Percentiles rank a stretch among this genome's conserved stretches.
These are phyloP conservation scores for Gloeopeniophorella convolvens DNA, from an alignment of 768 basidiomycete species.

Conservation along the genomic window DNA sequence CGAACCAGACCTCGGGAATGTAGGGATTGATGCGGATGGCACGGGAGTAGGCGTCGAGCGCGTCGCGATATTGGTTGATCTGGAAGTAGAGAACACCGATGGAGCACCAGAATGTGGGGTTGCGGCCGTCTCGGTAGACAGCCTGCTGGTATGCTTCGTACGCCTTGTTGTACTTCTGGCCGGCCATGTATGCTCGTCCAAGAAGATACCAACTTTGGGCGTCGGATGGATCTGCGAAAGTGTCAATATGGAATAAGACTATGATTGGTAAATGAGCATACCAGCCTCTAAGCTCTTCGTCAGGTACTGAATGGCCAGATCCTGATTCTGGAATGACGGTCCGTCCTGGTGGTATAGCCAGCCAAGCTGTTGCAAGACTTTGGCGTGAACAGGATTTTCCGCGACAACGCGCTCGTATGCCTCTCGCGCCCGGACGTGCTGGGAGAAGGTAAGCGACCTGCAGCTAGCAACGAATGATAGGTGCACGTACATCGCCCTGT, in stretches of 20 bases:
- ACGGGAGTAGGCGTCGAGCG: slow-evolving; percentile 96
- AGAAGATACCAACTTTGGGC: slow-evolving; percentile 99
- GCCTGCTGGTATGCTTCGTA: slow-evolving; percentile 99
- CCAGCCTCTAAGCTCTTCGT: slow-evolving; percentile 95
- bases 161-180: slow-evolving; percentile 98
- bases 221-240: slow-evolving; percentile 74
- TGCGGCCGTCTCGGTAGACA: slow-evolving; percentile 96
- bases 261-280: slow-evolving; percentile 32
- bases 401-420: slow-evolving; percentile 93
- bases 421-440: slow-evolving; percentile 88
- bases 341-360: slow-evolving; percentile 97
- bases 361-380: slow-evolving; percentile 95
- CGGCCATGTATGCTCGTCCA: slow-evolving; percentile 97
- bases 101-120: slow-evolving; percentile 99
- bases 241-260: slow-evolving; percentile 2
- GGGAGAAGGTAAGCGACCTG: slow-evolving; percentile 20
- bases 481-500: slow-evolving; percentile 76
- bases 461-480: neutral
- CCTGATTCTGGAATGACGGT: slow-evolving; percentile 93
- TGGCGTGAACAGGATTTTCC: slow-evolving; percentile 92
- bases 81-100: slow-evolving; percentile 99
- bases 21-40: slow-evolving; percentile 99
- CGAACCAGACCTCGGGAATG: slow-evolving; percentile 94
- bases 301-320: slow-evolving; percentile 86
- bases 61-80: slow-evolving; percentile 99